Evolutionary conservation across 345 rosid species (phyloP), one percentile per base, ranked within the genome.

Genomic region (Gossypium raimondii): DNA sequence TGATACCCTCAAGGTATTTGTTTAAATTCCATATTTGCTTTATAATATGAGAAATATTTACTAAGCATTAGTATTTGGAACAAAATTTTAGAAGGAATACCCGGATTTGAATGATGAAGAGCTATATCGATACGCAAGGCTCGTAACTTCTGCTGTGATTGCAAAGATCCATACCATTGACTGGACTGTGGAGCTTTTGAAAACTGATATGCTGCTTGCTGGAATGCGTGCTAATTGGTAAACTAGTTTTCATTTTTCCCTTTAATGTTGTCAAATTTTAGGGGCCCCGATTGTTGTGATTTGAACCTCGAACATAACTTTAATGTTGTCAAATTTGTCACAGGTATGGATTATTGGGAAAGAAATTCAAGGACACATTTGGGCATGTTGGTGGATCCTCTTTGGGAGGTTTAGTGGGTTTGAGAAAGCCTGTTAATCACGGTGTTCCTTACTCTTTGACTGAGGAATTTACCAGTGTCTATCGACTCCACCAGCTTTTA

Each of bases 161-260:
- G 91, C 93, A 11, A 89, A 89, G 79, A 76, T 89, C 63, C 93
- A 87, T 76, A 89, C 93, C 3, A 87, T 87, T 55, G 91, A 89
- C 63, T 89, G 93, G 93, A 89, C 91, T 14, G 85, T 86, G 3
- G 84, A 89, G 75, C 93, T 89, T 70, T 83, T 89, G 25, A 89
- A 89, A 76, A 89, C 86, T 13, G 86, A 86, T 74, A 83, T 82
- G 17, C 64, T 89, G 58, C 81, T 51, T 16, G 91, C 86, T 45
- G 93, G 81, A 29, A 89, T 89, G 93, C 83, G 87, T 16, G 73
- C 80, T 27, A 89, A 89, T 25, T 89, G 93, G 91, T 84, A 41
- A 65, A 10, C 22, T 6, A 12, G 41, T 27, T 60, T 60, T 60
- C 44, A 53, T n/a, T n/a, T 53, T 53, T n/a, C 41, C 7, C 41